phyloP scores from a whole-genome alignment of 2,329 filamentous ascomycete species.

The Fusarium virguliforme region DNA sequence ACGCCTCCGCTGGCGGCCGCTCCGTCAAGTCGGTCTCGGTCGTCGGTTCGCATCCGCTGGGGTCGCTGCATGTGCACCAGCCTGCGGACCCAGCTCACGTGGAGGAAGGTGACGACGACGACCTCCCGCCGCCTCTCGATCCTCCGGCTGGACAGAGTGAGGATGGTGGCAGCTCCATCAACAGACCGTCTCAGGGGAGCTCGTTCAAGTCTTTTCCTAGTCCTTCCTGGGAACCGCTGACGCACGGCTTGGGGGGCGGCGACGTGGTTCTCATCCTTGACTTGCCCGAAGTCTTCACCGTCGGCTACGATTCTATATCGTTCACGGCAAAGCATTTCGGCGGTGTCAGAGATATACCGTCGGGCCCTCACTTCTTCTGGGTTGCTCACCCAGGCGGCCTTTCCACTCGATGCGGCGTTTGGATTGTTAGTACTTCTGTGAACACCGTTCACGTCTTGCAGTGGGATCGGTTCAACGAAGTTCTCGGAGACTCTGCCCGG shows the following conservation, averaged over 20 bases:
- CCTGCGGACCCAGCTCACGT: conserved; percentile 36
- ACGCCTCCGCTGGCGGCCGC: conserved; percentile 42
- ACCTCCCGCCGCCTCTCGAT: conserved; percentile 53
- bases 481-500: conserved; percentile 65
- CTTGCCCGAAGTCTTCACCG: conserved; percentile 66
- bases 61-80: conserved; percentile 60
- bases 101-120: conserved; percentile 46
- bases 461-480: conserved; percentile 72
- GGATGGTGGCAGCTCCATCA: conserved; percentile 1
- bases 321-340: conserved; percentile 65
- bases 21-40: conserved; percentile 58
- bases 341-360: conserved; percentile 70
- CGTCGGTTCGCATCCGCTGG: conserved; percentile 61
- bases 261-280: conserved; percentile 70
- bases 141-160: conserved; percentile 29
- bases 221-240: conserved; percentile 33
- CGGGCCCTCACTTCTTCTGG: conserved; percentile 74
- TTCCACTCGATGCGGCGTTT: conserved; percentile 71
- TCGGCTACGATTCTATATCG: conserved; percentile 69
- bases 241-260: conserved; percentile 58
- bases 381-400: conserved; percentile 65
- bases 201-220: conserved; percentile 22
- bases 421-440: conserved; percentile 63
- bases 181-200: conserved; percentile 12
- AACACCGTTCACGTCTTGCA: conserved; percentile 64